Base-by-base conservation (phyloP, 1,139 yeast genomes). In the Geotrichum bryndzae region DNA sequence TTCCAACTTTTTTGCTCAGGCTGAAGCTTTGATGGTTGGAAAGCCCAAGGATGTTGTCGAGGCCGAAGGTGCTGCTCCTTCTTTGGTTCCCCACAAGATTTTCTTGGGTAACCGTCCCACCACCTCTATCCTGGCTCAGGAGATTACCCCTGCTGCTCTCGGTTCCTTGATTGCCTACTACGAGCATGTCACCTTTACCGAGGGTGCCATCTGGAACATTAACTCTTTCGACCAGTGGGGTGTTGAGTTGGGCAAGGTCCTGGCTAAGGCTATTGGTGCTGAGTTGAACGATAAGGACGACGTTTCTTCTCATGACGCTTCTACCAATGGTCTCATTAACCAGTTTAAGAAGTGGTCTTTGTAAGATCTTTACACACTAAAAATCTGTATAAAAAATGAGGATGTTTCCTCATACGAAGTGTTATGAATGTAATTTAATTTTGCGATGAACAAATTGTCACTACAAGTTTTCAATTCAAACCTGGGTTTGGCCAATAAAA, bases 161-260 rank as follows among this genome's bases (percentile, higher is more conserved):
- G 99, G 99, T 79, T 85, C 98, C 59, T 83, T 94, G 78, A 94
- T 94, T 76, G 97, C 96, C 60, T 94, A 94, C 84, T 94, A 94
- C 80, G 99, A 94, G 81, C 97, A 91, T 77, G 84, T 90, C 63
- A 94, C 98, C 51, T 94, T 94, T 79, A 92, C 92, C 65, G 99
- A 94, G 80, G 99, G 99, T 79, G 99, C 99, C 64, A 79, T 94
- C 73, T 94, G 99, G 99, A 94, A 95, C 84, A 92, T 94, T 81
- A 94, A 94, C 85, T 92, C 98, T 22, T 94, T 90, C 75, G 99
- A 94, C 82, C 99, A 94, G 83, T 94, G 98, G 97, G 99, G 99
- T 79, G 99, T 94, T 72, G 99, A 94, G 81, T 88, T 94, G 72
- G 99, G 99, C 76, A 94, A 94, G 82, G 96, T 88, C 61, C 85